Percentiles rank a stretch among this genome's conserved stretches.
phyloP scores from a whole-genome alignment of 805 yeast species.

The Saccharomycopsis fermentans region DNA sequence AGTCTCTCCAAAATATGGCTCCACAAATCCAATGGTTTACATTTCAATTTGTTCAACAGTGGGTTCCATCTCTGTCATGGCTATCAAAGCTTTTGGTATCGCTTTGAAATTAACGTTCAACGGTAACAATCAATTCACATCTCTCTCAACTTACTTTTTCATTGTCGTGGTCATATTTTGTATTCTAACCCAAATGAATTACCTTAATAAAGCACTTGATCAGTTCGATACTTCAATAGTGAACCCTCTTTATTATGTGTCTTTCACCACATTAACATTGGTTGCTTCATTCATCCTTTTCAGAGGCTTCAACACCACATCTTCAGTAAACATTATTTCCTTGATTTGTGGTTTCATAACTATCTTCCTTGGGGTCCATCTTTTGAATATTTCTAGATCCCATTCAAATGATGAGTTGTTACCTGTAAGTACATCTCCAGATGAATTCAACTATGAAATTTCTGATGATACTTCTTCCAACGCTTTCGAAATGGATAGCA shows the following conservation, averaged over 20 bases:
- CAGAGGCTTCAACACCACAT: slow-evolving; percentile 77
- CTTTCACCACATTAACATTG: slow-evolving; percentile 82
- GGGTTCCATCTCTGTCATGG: slow-evolving; percentile 84
- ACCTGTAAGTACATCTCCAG: slow-evolving; percentile 12
- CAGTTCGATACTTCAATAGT: slow-evolving; percentile 90
- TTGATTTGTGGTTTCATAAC: slow-evolving; percentile 76
- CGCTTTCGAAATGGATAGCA: slow-evolving; percentile 1
- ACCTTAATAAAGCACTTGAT: slow-evolving; percentile 85
- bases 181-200: slow-evolving; percentile 86
- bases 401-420: slow-evolving; percentile 37
- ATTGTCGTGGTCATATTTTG: slow-evolving; percentile 68
- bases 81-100: slow-evolving; percentile 88
- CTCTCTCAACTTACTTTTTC: slow-evolving; percentile 75
- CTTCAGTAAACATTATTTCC: slow-evolving; percentile 70
- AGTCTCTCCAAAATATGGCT: slow-evolving; percentile 73
- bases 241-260: slow-evolving; percentile 82
- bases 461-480: neutral
- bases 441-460: neutral
- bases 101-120: slow-evolving; percentile 75
- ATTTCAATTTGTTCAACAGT: slow-evolving; percentile 83
- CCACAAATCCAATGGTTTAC: slow-evolving; percentile 77
- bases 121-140: slow-evolving; percentile 84
- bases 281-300: slow-evolving; percentile 79
- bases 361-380: slow-evolving; percentile 79
- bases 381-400: slow-evolving; percentile 68